Evolutionary conservation across 805 yeast species (phyloP).

Genomic region (Peterozyma xylosa): DNA sequence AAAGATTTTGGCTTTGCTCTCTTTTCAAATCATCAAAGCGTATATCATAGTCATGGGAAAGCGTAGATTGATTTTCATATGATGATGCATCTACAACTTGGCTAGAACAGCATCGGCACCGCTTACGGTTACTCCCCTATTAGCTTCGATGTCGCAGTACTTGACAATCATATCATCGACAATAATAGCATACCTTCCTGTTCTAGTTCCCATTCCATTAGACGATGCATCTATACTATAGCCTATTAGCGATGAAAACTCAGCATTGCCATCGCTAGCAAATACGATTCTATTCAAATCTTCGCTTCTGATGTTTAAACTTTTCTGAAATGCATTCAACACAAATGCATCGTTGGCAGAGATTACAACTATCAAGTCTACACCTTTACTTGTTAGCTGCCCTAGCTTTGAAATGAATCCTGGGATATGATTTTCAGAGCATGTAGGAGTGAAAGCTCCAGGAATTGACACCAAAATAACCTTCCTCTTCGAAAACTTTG

Average conservation of each 20-base stretch:
- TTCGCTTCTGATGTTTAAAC: constrained; percentile 25
- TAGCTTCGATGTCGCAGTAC: not conserved
- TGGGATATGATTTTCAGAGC: constrained; percentile 63
- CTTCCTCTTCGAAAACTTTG: constrained; percentile 33
- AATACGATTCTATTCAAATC: constrained; percentile 34
- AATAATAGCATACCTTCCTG: not conserved
- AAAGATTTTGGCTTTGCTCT: no score
- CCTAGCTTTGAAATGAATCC: constrained; percentile 45
- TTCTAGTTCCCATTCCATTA: not conserved
- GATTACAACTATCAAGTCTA: constrained; percentile 54
- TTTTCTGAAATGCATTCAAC: constrained; percentile 59
- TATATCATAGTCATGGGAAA: no score
- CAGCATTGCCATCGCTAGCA: constrained; percentile 38
- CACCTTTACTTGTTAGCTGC: constrained; percentile 50
- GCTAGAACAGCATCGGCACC: not conserved
- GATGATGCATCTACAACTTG: not conserved
- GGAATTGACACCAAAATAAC: constrained; percentile 63
- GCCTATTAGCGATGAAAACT: not conserved
- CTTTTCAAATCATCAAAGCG: no score
- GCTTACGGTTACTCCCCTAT: not conserved
- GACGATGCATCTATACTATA: not conserved
- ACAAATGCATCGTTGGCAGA: constrained; percentile 72
- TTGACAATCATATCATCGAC: not conserved
- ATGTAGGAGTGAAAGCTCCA: constrained; percentile 44
- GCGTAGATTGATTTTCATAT: no score